Percentiles rank a stretch among this genome's conserved stretches.
phyloP scores from a whole-genome alignment of 2,329 filamentous ascomycete genomes.

The Arthroderma sp. region DNA sequence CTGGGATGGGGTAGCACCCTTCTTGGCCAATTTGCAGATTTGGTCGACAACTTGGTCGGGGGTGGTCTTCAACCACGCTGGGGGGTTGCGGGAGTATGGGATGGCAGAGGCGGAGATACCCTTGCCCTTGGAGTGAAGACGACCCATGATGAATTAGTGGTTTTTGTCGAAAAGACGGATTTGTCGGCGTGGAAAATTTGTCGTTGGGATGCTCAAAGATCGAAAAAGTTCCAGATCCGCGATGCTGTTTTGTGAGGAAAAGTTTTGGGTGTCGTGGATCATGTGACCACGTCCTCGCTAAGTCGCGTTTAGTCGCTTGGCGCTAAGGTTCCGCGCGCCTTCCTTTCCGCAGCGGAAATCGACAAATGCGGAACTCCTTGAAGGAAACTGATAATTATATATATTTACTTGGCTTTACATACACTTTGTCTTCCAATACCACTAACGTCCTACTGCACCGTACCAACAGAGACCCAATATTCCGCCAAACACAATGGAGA shows the following conservation, averaged over 20 bases:
- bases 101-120: constrained; percentile 92
- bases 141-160: constrained; percentile 52
- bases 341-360: no score
- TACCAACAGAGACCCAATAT: constrained; percentile 37
- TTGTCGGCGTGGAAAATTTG: not conserved
- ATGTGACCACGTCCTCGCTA: constrained; percentile 5
- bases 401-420: no score
- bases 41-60: constrained; percentile 97
- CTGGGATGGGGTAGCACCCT: constrained; percentile 96
- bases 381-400: no score
- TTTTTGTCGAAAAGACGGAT: constrained; percentile 6
- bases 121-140: constrained; percentile 99
- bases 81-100: constrained; percentile 88
- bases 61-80: constrained; percentile 97
- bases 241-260: not conserved
- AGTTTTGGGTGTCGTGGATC: constrained; percentile 4
- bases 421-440: no score
- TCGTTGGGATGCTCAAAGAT: not conserved
- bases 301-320: no score
- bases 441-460: constrained; percentile 15
- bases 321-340: no score
- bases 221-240: not conserved
- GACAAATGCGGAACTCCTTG: no score
- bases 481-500: constrained; percentile 35
- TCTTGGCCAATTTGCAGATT: constrained; percentile 98